These are phyloP conservation scores for Suzukiozyma palmioleophila DNA, from an alignment of 1,139 yeast genomes.

Conservation along the genomic window DNA sequence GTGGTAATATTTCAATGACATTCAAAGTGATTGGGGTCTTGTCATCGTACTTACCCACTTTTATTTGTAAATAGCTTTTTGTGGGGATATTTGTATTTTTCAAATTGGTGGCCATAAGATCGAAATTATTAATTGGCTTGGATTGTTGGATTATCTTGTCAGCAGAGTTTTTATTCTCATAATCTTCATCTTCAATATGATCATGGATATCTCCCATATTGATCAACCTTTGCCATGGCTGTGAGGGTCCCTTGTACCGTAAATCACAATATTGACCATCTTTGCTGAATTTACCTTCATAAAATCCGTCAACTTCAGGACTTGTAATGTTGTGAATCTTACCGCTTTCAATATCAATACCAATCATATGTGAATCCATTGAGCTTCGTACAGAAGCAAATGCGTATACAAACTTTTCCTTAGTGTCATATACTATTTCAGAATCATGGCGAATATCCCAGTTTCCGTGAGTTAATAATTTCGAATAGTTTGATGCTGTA, in stretches of 20 bases:
- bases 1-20: slow-evolving; percentile 73
- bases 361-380: slow-evolving; percentile 30
- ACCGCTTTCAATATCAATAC: slow-evolving; percentile 16
- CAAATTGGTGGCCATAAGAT: slow-evolving; percentile 16
- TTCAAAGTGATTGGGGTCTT: slow-evolving; percentile 48
- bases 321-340: slow-evolving; percentile 18
- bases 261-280: slow-evolving; percentile 54
- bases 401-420: slow-evolving; percentile 55
- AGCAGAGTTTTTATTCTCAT: slow-evolving; percentile 4
- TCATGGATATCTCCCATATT: slow-evolving; percentile 35
- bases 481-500: slow-evolving; percentile 37
- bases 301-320: slow-evolving; percentile 24
- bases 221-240: slow-evolving; percentile 64
- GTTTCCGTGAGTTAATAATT: slow-evolving; percentile 50
- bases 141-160: slow-evolving; percentile 18
- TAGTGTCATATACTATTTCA: slow-evolving; percentile 49
- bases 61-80: slow-evolving; percentile 44
- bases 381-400: slow-evolving; percentile 46
- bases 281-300: slow-evolving; percentile 41
- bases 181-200: slow-evolving; percentile 9
- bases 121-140: slow-evolving; percentile 27
- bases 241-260: slow-evolving; percentile 57
- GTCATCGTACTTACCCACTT: slow-evolving; percentile 37
- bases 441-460: slow-evolving; percentile 70
- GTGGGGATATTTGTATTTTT: slow-evolving; percentile 51